Percentiles rank a stretch among this genome's conserved stretches.
These are phyloP conservation scores for Glarea lozoyensis DNA, from an alignment of 495 filamentous ascomycete species.

Conservation along the genomic window DNA sequence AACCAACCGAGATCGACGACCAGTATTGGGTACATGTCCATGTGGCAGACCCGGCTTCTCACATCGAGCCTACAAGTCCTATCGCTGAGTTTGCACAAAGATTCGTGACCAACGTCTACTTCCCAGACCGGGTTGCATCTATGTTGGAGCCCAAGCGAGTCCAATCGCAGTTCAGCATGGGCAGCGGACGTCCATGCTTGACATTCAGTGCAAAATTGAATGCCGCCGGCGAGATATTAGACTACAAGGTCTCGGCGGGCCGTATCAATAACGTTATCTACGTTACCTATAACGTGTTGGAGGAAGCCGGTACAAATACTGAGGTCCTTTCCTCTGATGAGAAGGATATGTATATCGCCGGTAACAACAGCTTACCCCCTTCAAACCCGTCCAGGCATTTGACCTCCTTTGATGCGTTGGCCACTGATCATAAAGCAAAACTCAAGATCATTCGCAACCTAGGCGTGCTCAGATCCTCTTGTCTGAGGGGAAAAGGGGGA, in stretches of 20 bases:
- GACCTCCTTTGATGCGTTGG: slow-evolving; percentile 2
- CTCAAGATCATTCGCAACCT: slow-evolving; percentile 14
- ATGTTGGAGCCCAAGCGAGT: slow-evolving; percentile 63
- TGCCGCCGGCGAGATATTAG: slow-evolving; percentile 54
- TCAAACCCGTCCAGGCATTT: slow-evolving; percentile 1
- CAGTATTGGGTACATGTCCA: slow-evolving; percentile 85
- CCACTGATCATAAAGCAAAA: slow-evolving; percentile 4
- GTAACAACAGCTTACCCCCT: background rate
- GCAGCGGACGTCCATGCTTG: slow-evolving; percentile 54
- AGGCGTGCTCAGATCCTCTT: slow-evolving; percentile 3
- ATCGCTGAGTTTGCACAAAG: slow-evolving; percentile 57
- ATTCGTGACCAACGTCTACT: slow-evolving; percentile 59
- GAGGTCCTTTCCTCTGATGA: background rate
- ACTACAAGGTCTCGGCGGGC: slow-evolving; percentile 63
- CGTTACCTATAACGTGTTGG: slow-evolving; percentile 47
- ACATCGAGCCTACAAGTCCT: slow-evolving; percentile 47
- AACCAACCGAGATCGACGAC: slow-evolving; percentile 43
- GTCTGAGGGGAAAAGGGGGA: slow-evolving; percentile 7
- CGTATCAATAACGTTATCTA: slow-evolving; percentile 62
- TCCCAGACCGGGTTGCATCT: slow-evolving; percentile 58
- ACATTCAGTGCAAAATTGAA: slow-evolving; percentile 73
- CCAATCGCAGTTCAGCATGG: slow-evolving; percentile 59
- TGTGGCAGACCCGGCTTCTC: slow-evolving; percentile 90
- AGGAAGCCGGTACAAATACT: background rate
- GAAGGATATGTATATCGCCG: slow-evolving; percentile 2